Base-by-base conservation (phyloP, 1,139 yeast genomes). In the Candida smagusa region DNA sequence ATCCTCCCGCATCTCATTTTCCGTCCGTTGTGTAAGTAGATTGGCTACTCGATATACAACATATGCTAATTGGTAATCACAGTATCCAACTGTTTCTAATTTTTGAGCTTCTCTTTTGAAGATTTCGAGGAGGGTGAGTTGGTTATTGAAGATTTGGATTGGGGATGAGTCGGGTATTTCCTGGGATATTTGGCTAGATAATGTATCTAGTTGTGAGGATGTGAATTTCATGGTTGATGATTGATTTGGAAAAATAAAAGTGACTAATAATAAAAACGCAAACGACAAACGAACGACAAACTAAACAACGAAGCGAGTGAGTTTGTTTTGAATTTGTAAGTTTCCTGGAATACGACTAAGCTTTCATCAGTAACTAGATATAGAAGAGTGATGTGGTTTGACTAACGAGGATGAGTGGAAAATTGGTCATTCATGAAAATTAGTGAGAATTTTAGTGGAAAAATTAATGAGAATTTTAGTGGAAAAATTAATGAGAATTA, bases 61-160 rank as follows among this genome's bases (percentile, higher is more conserved):
- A 41, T 55, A 65, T 2, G 70, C 68, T 37, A 66, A 37, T 40
- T 66, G 73, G 43, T 54, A 61, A 45, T 71, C 76, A 48, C 76
- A 69, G 41, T 60, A 62, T 1, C 65, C 65, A 3, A 59, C 28
- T 12, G 40, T 45, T 4, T 56, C 54, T 7, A 49, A 41, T 39
- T 64, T 56, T 31, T 55, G 58, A 30, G 47, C 32, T 44, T 70
- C 71, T 37, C 59, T 56, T 33, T 56, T 58, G 43, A 69, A 61
- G 21, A 59, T 51, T 42, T 70, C 74, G 16, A 71, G 48, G 13
- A 70, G 47, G 8, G 61, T 52, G 12, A 69, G 52, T 41, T 62
- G 66, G 23, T 33, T 23, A 16, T 27, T 30, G 30, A 35, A 39
- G n/a, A 35, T 35, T 30, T 33, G 12, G 28, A 36, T 28, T 16